Conservation (phyloP, 176 grass and related monocot species). For the Leersia perrieri region DNA sequence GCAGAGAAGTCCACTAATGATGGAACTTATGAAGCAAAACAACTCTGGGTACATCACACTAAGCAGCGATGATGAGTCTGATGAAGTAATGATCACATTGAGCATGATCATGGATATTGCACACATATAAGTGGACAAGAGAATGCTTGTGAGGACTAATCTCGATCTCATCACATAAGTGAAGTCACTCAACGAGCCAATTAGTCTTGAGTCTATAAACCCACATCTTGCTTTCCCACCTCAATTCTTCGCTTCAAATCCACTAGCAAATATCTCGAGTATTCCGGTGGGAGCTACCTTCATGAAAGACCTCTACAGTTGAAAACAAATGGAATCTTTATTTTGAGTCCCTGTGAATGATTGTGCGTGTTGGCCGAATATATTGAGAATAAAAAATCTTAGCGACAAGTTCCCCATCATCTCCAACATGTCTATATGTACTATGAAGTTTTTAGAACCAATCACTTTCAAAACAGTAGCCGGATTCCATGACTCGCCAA, state of each 20-base stretch:
- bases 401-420: neutral
- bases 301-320: constrained; percentile 8
- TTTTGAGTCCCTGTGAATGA: constrained; percentile 22
- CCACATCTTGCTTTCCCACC: too few relatives aligned
- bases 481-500: constrained; percentile 27
- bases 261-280: too few relatives aligned
- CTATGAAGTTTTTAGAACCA: constrained; percentile 42
- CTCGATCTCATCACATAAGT: too few relatives aligned
- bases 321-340: constrained; percentile 33
- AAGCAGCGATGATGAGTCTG: constrained; percentile 2
- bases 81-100: too few relatives aligned
- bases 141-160: too few relatives aligned
- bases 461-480: constrained; percentile 44
- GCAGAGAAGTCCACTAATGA: neutral
- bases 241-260: too few relatives aligned
- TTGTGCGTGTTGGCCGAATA: constrained; percentile 14
- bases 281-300: too few relatives aligned
- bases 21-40: neutral
- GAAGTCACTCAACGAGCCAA: too few relatives aligned
- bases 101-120: too few relatives aligned
- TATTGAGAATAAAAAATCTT: constrained; percentile 39
- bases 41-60: neutral
- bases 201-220: too few relatives aligned
- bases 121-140: too few relatives aligned
- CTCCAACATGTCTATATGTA: constrained; percentile 24